Conservation (phyloP, 345 rosid genomes). For the Lepidium sativum region DNA sequence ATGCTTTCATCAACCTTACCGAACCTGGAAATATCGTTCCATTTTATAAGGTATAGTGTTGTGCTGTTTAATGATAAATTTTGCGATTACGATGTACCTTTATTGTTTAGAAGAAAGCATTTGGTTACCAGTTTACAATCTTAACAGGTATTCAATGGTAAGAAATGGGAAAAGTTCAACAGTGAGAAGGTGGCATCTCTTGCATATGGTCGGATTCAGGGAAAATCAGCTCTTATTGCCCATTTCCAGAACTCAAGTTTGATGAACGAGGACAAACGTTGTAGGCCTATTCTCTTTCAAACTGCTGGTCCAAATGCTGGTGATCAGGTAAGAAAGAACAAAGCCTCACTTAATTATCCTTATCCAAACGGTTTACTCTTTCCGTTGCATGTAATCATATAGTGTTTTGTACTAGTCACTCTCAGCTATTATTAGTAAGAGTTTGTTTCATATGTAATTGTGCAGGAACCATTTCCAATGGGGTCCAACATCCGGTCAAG, state of each 20-base stretch:
- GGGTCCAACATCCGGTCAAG: conserved; percentile 61
- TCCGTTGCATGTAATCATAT: background rate
- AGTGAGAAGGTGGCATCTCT: conserved; percentile 83
- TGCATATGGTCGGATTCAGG: conserved; percentile 85
- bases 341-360: background rate
- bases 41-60: conserved; percentile 45
- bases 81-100: background rate
- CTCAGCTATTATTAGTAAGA: background rate
- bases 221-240: conserved; percentile 74
- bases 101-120: background rate
- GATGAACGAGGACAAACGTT: conserved; percentile 92
- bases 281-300: conserved; percentile 78
- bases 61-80: background rate
- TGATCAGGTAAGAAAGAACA: conserved; percentile 51
- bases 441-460: background rate
- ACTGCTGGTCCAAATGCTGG: conserved; percentile 91
- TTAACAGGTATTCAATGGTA: conserved; percentile 73
- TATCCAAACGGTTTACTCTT: background rate
- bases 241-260: conserved; percentile 89
- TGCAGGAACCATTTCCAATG: conserved; percentile 83
- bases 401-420: background rate
- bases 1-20: conserved; percentile 80
- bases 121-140: conserved; percentile 1
- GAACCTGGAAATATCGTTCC: conserved; percentile 69
- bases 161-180: conserved; percentile 90